Conservation (phyloP, 345 rosid species). For the Camelina laxa region DNA sequence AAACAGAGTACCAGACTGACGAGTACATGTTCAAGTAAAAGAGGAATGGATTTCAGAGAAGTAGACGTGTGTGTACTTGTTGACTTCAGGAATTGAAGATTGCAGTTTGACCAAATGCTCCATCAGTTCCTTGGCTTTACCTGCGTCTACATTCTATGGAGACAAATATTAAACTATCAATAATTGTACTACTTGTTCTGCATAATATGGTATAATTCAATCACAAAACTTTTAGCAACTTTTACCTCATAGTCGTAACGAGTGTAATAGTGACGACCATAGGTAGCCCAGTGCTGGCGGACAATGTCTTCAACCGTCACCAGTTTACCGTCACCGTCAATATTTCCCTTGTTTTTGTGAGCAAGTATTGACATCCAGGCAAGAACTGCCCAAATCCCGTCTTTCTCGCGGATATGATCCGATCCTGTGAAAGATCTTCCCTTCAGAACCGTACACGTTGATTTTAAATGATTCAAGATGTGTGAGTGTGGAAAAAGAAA, state of each 20-base stretch:
- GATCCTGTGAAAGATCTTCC: conserved; percentile 62
- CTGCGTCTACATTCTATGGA: conserved; percentile 91
- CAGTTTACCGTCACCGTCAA: conserved; percentile 61
- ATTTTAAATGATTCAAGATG: conserved; percentile 26
- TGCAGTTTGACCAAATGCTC: conserved; percentile 79
- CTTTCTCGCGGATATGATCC: conserved; percentile 98
- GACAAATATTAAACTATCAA: conserved; percentile 38
- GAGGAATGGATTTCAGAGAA: conserved; percentile 2
- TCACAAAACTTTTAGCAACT: conserved; percentile 5
- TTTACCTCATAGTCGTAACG: conserved; percentile 97
- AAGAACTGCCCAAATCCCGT: conserved; percentile 98
- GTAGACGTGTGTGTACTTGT: conserved; percentile 56
- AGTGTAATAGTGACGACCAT: conserved; percentile 97
- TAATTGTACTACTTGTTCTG: conserved; percentile 20
- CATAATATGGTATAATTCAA: not conserved
- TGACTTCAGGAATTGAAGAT: conserved; percentile 78
- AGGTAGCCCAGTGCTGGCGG: conserved; percentile 83
- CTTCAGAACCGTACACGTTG: conserved; percentile 6
- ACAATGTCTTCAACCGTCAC: conserved; percentile 96
- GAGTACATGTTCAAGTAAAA: not conserved
- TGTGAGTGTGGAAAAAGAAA: conserved; percentile 22
- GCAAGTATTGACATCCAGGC: conserved; percentile 99
- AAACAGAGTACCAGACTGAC: conserved; percentile 10
- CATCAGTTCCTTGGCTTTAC: conserved; percentile 91
- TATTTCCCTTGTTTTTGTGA: conserved; percentile 74